Conservation (phyloP, 805 yeast species). For the Saccharomycopsis oosterbeekiorum region DNA sequence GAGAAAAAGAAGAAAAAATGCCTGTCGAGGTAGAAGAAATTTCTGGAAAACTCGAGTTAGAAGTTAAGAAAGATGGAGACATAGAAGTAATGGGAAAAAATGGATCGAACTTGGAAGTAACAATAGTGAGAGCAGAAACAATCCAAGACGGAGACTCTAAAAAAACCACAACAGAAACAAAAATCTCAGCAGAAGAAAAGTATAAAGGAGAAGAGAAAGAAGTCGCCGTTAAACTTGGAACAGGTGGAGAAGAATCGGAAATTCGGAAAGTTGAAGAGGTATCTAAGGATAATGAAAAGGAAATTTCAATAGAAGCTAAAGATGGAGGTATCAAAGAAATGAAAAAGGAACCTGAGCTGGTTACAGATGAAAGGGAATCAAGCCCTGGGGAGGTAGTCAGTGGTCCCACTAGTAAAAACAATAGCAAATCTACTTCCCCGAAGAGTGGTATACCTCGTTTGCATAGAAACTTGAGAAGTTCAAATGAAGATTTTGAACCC, state of each 20-base stretch:
- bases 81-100: constrained; percentile 11
- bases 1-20: too few species aligned
- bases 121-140: constrained; percentile 8
- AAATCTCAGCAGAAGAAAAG: constrained; percentile 18
- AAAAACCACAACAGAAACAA: constrained; percentile 20
- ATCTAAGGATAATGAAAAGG: background rate
- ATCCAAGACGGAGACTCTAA: background rate
- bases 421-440: background rate
- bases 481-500: background rate
- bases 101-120: background rate
- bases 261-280: constrained; percentile 13
- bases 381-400: background rate
- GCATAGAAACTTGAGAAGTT: background rate
- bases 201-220: constrained; percentile 17
- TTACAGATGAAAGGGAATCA: background rate
- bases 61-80: background rate
- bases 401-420: background rate
- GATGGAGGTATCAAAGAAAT: background rate
- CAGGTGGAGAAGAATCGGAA: background rate
- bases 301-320: background rate
- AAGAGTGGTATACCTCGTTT: background rate
- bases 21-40: background rate
- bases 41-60: background rate
- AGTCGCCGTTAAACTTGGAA: constrained; percentile 10
- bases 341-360: background rate